phyloP scores from a whole-genome alignment of 148 eudicot species.

The Vaccinium macrocarpon region DNA sequence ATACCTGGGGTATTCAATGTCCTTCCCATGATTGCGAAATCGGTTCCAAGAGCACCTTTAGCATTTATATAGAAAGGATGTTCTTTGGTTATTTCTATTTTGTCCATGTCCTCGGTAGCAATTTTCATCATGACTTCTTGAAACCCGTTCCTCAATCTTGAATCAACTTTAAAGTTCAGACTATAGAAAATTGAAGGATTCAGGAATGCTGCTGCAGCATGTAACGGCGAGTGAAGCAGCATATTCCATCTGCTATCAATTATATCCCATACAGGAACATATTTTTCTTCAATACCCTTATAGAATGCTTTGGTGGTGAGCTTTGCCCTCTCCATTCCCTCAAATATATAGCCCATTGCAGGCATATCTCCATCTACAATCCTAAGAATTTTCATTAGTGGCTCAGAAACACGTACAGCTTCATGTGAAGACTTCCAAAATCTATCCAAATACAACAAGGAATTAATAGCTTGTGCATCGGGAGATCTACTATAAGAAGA shows the following conservation, averaged over 20 bases:
- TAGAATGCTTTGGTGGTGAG: slow-evolving; percentile 28
- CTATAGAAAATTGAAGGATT: slow-evolving; percentile 38
- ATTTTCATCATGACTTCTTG: slow-evolving; percentile 43
- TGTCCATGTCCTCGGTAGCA: slow-evolving; percentile 33
- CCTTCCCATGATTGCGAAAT: slow-evolving; percentile 44
- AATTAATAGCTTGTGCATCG: slow-evolving; percentile 28
- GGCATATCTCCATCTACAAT: slow-evolving; percentile 46
- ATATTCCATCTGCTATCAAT: slow-evolving; percentile 40
- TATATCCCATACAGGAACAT: slow-evolving; percentile 36
- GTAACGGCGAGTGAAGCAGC: slow-evolving; percentile 33
- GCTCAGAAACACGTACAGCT: slow-evolving; percentile 37
- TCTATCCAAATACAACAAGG: slow-evolving; percentile 25
- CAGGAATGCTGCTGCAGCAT: slow-evolving; percentile 38
- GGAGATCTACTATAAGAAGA: slow-evolving; percentile 22
- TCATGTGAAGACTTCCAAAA: slow-evolving; percentile 41
- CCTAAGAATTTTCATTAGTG: slow-evolving; percentile 38
- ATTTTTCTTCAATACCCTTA: slow-evolving; percentile 32
- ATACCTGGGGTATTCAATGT: slow-evolving; percentile 38
- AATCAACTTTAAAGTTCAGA: slow-evolving; percentile 31
- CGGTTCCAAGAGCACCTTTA: slow-evolving; percentile 42
- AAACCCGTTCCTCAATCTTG: slow-evolving; percentile 40
- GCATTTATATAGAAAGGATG: slow-evolving; percentile 40
- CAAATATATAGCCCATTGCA: slow-evolving; percentile 40
- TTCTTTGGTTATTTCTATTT: slow-evolving; percentile 37
- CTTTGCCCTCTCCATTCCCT: slow-evolving; percentile 42